Base-by-base conservation (phyloP, 164 flowering plant species). In the Sedum album region DNA sequence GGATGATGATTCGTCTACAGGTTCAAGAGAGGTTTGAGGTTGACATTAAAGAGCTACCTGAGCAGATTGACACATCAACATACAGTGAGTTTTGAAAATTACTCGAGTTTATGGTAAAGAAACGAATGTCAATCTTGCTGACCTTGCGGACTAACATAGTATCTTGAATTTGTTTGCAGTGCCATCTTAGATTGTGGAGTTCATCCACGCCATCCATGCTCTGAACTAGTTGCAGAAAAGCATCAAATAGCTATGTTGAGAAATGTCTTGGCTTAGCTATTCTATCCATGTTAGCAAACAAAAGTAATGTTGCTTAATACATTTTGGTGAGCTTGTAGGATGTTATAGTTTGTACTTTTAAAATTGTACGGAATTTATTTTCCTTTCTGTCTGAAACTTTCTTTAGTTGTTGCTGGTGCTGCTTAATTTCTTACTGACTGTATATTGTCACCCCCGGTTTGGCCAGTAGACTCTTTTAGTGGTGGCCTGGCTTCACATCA, bases 21-120 rank as follows among this genome's bases (percentile, higher is more conserved):
- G 98, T 94, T 42, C 97, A 93, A 71, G 94, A 85, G 79, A 84
- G 98, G 79, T 93, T 93, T 82, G 97, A 89, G 76, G 98, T 94
- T 68, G 97, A 94, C 69, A 94, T 94, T 46, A 91, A 91, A 79
- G 96, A 88, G 76, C 93, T 94, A 31, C 98, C 98, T n/a, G 98
- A 94, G 84, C 95, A 91, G 77, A 91, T 94, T 73, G 98, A 94
- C 72, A 91, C 97, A 14, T 87, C 97, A 17, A 91, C 98, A 51
- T 94, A 94, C 80, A 94, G 97, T 94, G 87, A 42, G 97, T 83
- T 20, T 61, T 57, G 62, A 2, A 13, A 57, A 57, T 4, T 2
- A 28, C 33, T 57, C n/a, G 6, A 3, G 5, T 10, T 28, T 0
- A 1, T 44, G n/a, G n/a, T n/a, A n/a, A n/a, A n/a, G n/a, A n/a